Percentiles rank a stretch among this genome's conserved stretches.
Evolutionary conservation across 768 basidiomycete species (phyloP).

Genomic region (Leccinellum rugosiceps): DNA sequence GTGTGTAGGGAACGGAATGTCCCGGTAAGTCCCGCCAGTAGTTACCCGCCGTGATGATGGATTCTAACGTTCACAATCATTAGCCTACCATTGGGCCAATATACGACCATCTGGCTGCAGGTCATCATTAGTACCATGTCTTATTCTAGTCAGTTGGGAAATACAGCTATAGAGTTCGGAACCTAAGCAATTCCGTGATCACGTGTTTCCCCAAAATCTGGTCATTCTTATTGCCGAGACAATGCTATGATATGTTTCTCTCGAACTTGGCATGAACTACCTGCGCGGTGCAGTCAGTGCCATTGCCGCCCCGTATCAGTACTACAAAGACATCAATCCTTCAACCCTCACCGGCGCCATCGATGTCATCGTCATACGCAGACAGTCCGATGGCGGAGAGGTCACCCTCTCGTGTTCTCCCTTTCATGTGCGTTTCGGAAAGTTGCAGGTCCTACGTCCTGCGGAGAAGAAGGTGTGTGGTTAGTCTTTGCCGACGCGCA

Average conservation of each 20-base stretch:
- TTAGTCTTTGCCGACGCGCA: not conserved
- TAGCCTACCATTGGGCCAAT: conserved; percentile 63
- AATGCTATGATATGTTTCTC: not conserved
- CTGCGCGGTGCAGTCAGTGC: conserved; percentile 82
- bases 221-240: not conserved
- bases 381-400: conserved; percentile 58
- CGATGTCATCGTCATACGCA: conserved; percentile 94
- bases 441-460: conserved; percentile 92
- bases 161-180: too few relatives aligned
- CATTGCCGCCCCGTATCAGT: conserved; percentile 83
- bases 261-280: conserved; percentile 65
- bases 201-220: conserved; percentile 20
- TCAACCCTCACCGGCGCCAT: conserved; percentile 97
- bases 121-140: conserved; percentile 24
- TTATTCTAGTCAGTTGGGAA: not conserved
- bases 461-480: conserved; percentile 82
- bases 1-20: conserved; percentile 74
- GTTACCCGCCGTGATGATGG: not conserved
- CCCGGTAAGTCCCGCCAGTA: conserved; percentile 51
- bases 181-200: too few relatives aligned
- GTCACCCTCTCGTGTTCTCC: conserved; percentile 85
- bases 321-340: conserved; percentile 93
- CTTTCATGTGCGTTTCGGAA: conserved; percentile 97
- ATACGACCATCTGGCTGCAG: conserved; percentile 55
- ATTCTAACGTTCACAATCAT: not conserved